Conservation (phyloP, 1,284 basidiomycete genomes). For the Ceraceosorus bombacis region DNA sequence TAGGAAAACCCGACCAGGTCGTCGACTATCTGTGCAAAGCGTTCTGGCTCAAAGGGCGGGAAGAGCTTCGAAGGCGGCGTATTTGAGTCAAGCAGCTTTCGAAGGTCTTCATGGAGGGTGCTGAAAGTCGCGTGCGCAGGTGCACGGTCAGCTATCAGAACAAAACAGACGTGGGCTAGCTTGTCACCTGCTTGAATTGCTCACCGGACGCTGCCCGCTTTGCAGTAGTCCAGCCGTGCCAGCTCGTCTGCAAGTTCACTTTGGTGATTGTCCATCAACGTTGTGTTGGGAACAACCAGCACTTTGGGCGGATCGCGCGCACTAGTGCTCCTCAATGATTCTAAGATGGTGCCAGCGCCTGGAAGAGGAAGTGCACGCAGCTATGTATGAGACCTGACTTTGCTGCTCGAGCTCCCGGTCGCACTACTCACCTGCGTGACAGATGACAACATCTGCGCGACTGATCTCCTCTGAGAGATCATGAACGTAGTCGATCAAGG, state of each 20-base stretch:
- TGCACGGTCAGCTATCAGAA: background rate
- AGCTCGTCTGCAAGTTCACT: slow-evolving; percentile 73
- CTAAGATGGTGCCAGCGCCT: background rate
- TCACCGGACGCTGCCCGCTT: background rate
- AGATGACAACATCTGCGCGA: background rate
- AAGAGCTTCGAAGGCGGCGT: background rate
- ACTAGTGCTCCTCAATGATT: background rate
- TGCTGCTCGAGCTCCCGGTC: background rate
- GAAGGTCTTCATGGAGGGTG: background rate
- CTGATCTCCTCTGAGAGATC: background rate
- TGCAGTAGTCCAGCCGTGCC: background rate
- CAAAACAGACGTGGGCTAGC: background rate
- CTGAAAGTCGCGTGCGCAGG: background rate
- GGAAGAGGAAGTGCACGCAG: background rate
- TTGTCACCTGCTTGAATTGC: background rate
- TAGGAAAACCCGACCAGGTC: no score
- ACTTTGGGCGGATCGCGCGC: slow-evolving; percentile 55
- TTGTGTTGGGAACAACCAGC: slow-evolving; percentile 80
- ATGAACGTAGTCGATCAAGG: background rate
- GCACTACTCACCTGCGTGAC: background rate
- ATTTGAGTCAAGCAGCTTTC: background rate
- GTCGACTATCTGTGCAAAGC: background rate
- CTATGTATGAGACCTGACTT: background rate
- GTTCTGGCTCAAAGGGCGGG: background rate
- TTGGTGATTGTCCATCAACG: slow-evolving; percentile 88